Evolutionary conservation across 2,329 filamentous ascomycete genomes (phyloP), one percentile per base, ranked within the genome.

Genomic region (Ophiostoma quercus): DNA sequence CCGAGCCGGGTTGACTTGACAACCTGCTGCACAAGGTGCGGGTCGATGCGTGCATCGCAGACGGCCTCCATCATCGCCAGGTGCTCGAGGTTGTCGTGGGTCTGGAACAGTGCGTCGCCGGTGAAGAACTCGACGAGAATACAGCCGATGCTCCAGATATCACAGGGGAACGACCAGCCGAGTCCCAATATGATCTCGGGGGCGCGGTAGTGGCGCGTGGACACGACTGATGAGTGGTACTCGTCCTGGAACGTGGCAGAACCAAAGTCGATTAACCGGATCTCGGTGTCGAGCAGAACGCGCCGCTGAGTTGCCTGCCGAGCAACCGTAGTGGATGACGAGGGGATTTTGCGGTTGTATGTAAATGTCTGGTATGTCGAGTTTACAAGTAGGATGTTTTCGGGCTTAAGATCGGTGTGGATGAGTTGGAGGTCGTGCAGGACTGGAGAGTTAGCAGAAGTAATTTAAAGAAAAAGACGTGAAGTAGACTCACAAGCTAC

Each of bases 401-500:
- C 88, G 0, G 88, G 88, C 76, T 90, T 90, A 66, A 90, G 79
- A 77, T 90, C 88, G 11, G 95, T 99, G 78, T 99, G 95, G 72
- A 99, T 97, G 74, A 99, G 86, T 78, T 98, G 97, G 22, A 99
- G 86, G 79, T 99, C 95, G 78, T 99, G 95, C 29, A 99, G 84
- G 79, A 98, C 92, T 96, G 70, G 9, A 60, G 16, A 14, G 37
- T 66, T 29, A 69, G 11, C 8, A 63, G n/a, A 65, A n/a, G 6
- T 16, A 3, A 65, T 25, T 3, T 32, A 2, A 16, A 41, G 6
- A 51, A 12, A 68, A 9, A 22, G 9, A 11, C 25, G 34, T 9
- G 51, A 11, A 9, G 16, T 4, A 47, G 25, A 88, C 92, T 84
- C 82, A 96, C 92, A 99, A 71, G 95, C 95, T 76, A 99, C 96